Evolutionary conservation across 2,329 filamentous ascomycete genomes (phyloP), one percentile per base, ranked within the genome.

Genomic region (Ophiocordyceps camponoti-saundersi): DNA sequence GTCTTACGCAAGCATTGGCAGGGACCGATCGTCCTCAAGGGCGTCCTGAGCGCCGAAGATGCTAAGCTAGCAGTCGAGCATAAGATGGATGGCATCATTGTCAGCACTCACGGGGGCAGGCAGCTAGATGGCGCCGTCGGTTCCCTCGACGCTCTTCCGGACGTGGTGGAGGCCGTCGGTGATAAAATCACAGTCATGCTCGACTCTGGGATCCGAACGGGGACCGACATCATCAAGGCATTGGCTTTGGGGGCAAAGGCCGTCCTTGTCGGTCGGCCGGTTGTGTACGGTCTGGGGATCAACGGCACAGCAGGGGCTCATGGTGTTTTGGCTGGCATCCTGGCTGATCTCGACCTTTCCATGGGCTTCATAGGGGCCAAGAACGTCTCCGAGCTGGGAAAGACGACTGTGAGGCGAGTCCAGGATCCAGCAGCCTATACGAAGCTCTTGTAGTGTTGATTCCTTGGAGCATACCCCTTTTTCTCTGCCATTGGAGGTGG

Each of bases 1-100:
- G 64, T 75, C 44, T 55, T 85, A 51, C 67, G 72, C 52, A 63
- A 72, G 53, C 58, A 79, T 48, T 84, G 79, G 76, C 67, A 75
- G 49, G 78, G 79, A 0, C 64, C 65, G 0, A 63, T 68, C 21
- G 57, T 69, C 13, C 57, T 66, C 41, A 68, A 68, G 45, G 66
- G 66, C 4, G 59, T 69, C 3, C 55, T 64, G 49, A 64, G 59
- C 10, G 62, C 63, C 3, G 61, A 66, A 12, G 65, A 69, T 46
- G 66, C 65, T 11, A 50, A 57, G n/a, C 49, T 60, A 2, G 65
- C 65, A 1, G 57, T 63, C 7, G 53, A 61, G 29, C 50, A 64
- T 34, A 63, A 63, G 1, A 55, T 64, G 18, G 60, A 66, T 34
- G 65, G 62, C 1, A 63, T 68, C 46, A 59, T 66, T n/a, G 57